Percentiles rank a stretch among this genome's conserved stretches.
Evolutionary conservation across 495 filamentous ascomycete species (phyloP).

Genomic region (Stereocaulon alpinum): DNA sequence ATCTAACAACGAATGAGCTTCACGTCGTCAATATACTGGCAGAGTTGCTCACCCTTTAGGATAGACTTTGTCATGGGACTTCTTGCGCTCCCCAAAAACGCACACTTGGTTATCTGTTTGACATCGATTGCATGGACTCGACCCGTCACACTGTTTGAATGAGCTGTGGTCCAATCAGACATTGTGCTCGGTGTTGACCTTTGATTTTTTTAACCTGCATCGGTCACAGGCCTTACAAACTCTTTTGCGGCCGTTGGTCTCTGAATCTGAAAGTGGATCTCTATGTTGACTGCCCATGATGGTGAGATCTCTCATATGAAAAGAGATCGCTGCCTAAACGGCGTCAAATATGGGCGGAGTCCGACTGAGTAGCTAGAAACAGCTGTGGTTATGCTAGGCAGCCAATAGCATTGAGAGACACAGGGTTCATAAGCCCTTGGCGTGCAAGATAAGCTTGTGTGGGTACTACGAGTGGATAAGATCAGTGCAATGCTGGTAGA

Average conservation of each 20-base stretch:
- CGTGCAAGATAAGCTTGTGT: not conserved
- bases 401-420: not conserved
- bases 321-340: not conserved
- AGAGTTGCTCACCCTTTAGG: conserved; percentile 45
- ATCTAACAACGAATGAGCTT: conserved; percentile 30
- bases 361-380: not conserved
- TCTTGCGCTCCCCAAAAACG: conserved; percentile 53
- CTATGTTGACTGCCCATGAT: not conserved
- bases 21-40: not conserved
- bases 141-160: conserved; percentile 45
- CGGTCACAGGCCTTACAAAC: conserved; percentile 57
- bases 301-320: not conserved
- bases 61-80: conserved; percentile 52
- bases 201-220: conserved; percentile 55
- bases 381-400: not conserved
- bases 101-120: conserved; percentile 50
- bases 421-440: not conserved
- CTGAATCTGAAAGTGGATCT: conserved; percentile 1
- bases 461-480: not conserved
- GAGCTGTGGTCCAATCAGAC: not conserved
- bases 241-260: conserved; percentile 36
- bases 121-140: conserved; percentile 50
- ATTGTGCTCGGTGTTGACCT: conserved; percentile 33
- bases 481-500: too few species aligned
- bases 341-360: not conserved